Conservation (phyloP, 2,329 filamentous ascomycete genomes). For the Penicillium decumbens region DNA sequence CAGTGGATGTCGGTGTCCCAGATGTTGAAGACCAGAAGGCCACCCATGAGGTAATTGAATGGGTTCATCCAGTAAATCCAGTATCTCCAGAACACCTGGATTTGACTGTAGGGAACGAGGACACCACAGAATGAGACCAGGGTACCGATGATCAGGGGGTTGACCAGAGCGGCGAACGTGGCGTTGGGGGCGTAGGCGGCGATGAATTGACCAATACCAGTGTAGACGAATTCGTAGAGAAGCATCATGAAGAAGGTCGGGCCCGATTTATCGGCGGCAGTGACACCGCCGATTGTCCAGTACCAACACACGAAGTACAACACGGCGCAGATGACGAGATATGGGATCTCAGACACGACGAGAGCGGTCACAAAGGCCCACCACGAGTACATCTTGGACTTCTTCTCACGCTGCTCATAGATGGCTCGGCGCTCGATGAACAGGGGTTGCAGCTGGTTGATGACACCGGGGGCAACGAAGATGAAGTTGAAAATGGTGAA, state of each 20-base stretch:
- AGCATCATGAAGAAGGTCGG: constrained; percentile 65
- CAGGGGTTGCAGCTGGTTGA: constrained; percentile 56
- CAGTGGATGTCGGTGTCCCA: constrained; percentile 25
- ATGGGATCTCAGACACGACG: constrained; percentile 65
- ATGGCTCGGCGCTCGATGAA: constrained; percentile 65
- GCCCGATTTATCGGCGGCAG: constrained; percentile 33
- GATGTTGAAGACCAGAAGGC: constrained; percentile 25
- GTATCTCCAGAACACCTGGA: constrained; percentile 32
- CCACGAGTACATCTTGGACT: constrained; percentile 69
- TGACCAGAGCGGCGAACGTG: constrained; percentile 66
- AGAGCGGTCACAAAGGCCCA: constrained; percentile 67
- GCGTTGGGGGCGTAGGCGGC: constrained; percentile 66
- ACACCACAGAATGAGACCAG: constrained; percentile 32
- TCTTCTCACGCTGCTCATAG: constrained; percentile 63
- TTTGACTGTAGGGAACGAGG: constrained; percentile 28
- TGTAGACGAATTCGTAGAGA: constrained; percentile 67
- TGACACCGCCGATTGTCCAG: constrained; percentile 55
- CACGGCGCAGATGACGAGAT: constrained; percentile 57
- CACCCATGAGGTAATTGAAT: constrained; percentile 32
- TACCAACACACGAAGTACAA: constrained; percentile 72
- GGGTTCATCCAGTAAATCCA: constrained; percentile 33
- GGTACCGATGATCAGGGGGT: constrained; percentile 63
- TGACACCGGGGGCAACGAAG: constrained; percentile 47
- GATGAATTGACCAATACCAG: constrained; percentile 71
- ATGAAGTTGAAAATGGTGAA: constrained; percentile 65